These are phyloP conservation scores for Suillus lakei DNA, from an alignment of 768 basidiomycete genomes.

Conservation along the genomic window DNA sequence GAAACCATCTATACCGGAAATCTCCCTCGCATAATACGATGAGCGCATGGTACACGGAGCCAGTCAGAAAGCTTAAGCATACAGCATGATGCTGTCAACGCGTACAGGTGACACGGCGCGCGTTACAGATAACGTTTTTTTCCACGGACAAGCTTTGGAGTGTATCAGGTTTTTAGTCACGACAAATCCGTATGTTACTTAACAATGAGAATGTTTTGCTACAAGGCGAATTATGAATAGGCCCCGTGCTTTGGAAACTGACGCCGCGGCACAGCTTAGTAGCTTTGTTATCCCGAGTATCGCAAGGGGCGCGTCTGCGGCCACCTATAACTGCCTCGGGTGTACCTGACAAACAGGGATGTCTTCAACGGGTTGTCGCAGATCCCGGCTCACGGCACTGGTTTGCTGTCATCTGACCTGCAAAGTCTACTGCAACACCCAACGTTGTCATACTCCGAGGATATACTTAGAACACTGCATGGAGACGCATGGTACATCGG, in stretches of 20 bases:
- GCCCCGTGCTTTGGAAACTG: not conserved
- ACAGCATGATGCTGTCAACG: not conserved
- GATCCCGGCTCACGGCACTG: not conserved
- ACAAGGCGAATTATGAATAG: not conserved
- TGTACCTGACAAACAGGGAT: no score
- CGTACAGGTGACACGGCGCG: not conserved
- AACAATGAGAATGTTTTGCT: not conserved
- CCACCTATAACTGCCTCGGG: not conserved
- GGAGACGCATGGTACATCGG: not conserved
- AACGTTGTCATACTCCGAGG: not conserved
- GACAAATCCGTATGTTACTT: no score
- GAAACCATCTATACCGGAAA: conserved; percentile 2
- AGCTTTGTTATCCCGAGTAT: not conserved
- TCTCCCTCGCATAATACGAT: not conserved
- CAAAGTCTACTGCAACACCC: not conserved
- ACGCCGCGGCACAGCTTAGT: not conserved
- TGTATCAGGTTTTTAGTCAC: not conserved
- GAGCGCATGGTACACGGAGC: not conserved
- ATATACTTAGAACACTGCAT: not conserved
- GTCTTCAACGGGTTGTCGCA: not conserved
- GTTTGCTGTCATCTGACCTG: not conserved
- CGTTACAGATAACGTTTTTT: not conserved
- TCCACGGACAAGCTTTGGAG: conserved; percentile 1
- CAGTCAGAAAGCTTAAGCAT: not conserved
- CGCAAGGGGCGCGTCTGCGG: not conserved